These are phyloP conservation scores for Penicillium riverlandense DNA, from an alignment of 495 filamentous ascomycete genomes.

Conservation along the genomic window DNA sequence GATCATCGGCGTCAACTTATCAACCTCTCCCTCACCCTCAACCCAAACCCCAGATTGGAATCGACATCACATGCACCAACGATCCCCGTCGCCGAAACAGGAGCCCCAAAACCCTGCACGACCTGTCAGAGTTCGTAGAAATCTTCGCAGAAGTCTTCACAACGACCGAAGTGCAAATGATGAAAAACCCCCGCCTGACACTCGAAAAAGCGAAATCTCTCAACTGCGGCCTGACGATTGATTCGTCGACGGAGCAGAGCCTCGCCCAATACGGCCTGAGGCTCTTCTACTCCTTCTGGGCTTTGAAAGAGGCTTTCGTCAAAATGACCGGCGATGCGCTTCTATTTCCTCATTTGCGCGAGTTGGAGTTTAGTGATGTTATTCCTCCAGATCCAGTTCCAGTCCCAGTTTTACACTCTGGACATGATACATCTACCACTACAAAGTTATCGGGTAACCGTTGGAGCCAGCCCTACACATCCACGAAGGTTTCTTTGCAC, in stretches of 20 bases:
- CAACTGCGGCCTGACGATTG: too few relatives aligned
- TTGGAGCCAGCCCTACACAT: conserved; percentile 46
- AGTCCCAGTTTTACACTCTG: too few relatives aligned
- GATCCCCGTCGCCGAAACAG: conserved; percentile 37
- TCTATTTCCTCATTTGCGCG: conserved; percentile 67
- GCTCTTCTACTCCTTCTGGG: conserved; percentile 84
- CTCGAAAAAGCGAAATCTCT: background rate
- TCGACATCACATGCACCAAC: conserved; percentile 69
- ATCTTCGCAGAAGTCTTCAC: conserved; percentile 79
- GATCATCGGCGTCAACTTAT: too few relatives aligned
- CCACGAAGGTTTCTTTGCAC: conserved; percentile 46
- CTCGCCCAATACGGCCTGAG: conserved; percentile 55
- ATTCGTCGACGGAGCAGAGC: conserved; percentile 17
- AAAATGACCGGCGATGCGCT: conserved; percentile 91
- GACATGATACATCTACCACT: too few relatives aligned
- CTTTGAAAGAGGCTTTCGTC: conserved; percentile 83
- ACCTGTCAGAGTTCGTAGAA: conserved; percentile 62
- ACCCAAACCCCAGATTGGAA: conserved; percentile 40
- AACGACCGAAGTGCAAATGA: conserved; percentile 44
- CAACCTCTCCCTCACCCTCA: too few relatives aligned
- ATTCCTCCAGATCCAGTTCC: conserved; percentile 40
- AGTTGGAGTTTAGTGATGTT: conserved; percentile 62
- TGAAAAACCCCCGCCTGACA: conserved; percentile 39
- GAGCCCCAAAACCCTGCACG: conserved; percentile 33
- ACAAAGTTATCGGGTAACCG: too few relatives aligned